Conservation (phyloP, 768 basidiomycete genomes). For the Lentinula raphanica region DNA sequence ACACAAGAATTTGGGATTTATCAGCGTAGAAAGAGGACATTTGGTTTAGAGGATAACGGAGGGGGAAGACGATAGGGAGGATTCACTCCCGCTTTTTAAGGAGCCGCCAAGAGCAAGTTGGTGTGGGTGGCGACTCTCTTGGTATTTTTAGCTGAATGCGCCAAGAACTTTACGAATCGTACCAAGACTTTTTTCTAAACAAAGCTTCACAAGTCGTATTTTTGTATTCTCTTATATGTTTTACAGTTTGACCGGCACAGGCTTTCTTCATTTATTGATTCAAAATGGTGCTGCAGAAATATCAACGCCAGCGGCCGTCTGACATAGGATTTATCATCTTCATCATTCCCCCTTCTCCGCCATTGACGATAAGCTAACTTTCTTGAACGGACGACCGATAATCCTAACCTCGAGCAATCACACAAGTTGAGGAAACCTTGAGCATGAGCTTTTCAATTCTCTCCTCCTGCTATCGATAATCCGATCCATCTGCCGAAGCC, state of each 20-base stretch:
- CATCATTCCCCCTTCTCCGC: no score
- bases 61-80: neutral
- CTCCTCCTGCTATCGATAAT: no score
- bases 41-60: neutral
- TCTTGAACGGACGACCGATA: no score
- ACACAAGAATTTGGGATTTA: conserved; percentile 3
- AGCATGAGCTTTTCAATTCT: no score
- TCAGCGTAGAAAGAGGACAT: neutral
- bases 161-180: neutral
- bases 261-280: no score
- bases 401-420: no score
- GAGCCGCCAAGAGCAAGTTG: neutral
- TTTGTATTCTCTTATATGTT: neutral
- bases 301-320: no score
- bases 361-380: no score
- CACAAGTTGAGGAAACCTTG: no score
- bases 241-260: neutral
- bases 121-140: neutral
- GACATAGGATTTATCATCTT: no score
- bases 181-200: neutral
- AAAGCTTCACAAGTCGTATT: neutral
- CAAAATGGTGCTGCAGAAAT: no score
- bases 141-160: neutral
- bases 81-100: neutral
- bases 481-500: no score